A percentile compares a stretch with the other conserved stretches of the same genome.
Evolutionary conservation across 2,329 filamentous ascomycete genomes (phyloP).

Genomic region (Epichloe gansuensis): DNA sequence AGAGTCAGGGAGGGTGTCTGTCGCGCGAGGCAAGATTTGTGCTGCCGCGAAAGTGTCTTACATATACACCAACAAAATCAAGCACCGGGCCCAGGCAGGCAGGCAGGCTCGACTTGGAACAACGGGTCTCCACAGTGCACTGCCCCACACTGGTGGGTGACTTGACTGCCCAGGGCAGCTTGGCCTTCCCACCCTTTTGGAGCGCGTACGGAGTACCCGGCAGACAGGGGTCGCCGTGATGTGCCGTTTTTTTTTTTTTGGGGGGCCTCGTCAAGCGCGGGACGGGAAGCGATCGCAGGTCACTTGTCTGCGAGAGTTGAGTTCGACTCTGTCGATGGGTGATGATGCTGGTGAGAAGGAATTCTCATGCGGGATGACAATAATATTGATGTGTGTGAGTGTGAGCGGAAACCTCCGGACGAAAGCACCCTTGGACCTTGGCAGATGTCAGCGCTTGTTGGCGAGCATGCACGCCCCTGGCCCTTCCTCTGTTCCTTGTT

Average conservation of each 20-base stretch:
- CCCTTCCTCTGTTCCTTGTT: too few species aligned
- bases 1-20: constrained; percentile 10
- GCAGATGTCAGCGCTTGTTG: too few species aligned
- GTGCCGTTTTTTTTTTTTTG: too few species aligned
- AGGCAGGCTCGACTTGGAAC: constrained; percentile 2
- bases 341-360: neutral
- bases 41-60: constrained; percentile 10
- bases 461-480: too few species aligned
- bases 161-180: neutral
- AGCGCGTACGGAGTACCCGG: neutral
- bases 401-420: neutral
- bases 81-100: constrained; percentile 1
- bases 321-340: neutral
- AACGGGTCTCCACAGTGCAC: constrained; percentile 1
- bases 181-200: neutral
- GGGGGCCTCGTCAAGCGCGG: neutral
- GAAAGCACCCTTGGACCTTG: neutral
- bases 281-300: neutral
- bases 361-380: neutral
- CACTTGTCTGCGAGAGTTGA: neutral
- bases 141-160: neutral
- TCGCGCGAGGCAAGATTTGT: constrained; percentile 11
- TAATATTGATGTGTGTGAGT: neutral
- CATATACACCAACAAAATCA: constrained; percentile 9
- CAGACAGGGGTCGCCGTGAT: neutral